These are phyloP conservation scores for Ustilago nuda DNA, from an alignment of 1,284 basidiomycete genomes.

Conservation along the genomic window DNA sequence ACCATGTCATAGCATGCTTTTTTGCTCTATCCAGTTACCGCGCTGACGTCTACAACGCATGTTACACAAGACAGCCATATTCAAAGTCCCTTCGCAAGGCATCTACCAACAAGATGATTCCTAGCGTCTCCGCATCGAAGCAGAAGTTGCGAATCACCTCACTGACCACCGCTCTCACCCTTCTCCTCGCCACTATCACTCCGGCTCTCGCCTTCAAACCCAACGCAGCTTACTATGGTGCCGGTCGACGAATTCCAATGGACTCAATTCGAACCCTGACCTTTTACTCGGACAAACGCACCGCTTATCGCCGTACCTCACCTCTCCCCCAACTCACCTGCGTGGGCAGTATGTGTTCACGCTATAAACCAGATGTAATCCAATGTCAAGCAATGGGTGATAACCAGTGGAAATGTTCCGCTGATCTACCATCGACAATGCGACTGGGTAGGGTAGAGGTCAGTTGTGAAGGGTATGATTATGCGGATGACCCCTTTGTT, in stretches of 20 bases:
- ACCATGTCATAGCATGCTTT: neutral
- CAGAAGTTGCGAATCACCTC: neutral
- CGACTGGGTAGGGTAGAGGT: slow-evolving; percentile 85
- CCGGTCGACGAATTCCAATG: slow-evolving; percentile 36
- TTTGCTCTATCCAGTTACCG: too few relatives aligned
- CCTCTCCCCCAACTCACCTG: slow-evolving; percentile 84
- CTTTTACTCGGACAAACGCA: slow-evolving; percentile 79
- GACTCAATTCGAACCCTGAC: slow-evolving; percentile 78
- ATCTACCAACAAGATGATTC: neutral
- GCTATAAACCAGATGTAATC: slow-evolving; percentile 85
- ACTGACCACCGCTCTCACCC: neutral
- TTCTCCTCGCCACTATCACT: neutral
- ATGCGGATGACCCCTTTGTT: slow-evolving; percentile 82
- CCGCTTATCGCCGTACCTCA: slow-evolving; percentile 76
- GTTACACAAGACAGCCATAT: neutral
- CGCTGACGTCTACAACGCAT: too few relatives aligned
- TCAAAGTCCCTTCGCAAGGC: neutral
- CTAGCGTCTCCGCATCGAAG: neutral
- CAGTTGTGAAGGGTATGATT: slow-evolving; percentile 87
- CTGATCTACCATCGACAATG: slow-evolving; percentile 83
- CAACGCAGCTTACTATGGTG: slow-evolving; percentile 33
- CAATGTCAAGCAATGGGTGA: slow-evolving; percentile 84
- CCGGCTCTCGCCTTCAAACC: slow-evolving; percentile 11
- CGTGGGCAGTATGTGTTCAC: slow-evolving; percentile 79
- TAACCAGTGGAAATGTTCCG: slow-evolving; percentile 76